A percentile compares a stretch with the other conserved stretches of the same genome.
These are phyloP conservation scores for Paraphaeosphaeria minitans DNA, from an alignment of 2,329 filamentous ascomycete species.

Conservation along the genomic window DNA sequence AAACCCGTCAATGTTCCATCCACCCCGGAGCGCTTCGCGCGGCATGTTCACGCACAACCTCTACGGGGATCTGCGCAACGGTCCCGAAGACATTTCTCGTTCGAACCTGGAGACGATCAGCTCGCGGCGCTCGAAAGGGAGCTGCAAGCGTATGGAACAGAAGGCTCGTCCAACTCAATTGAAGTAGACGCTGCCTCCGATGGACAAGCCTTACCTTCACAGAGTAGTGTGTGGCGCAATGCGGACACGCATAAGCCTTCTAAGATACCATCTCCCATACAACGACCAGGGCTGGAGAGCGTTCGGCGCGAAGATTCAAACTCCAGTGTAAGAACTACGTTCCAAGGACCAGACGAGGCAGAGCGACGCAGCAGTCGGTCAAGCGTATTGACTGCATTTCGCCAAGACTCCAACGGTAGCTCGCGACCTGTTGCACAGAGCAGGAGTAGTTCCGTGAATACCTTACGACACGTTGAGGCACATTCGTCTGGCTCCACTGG, in stretches of 20 bases:
- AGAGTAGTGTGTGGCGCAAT: slow-evolving; percentile 7
- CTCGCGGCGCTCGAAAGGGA: slow-evolving; percentile 25
- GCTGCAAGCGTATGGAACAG: slow-evolving; percentile 11
- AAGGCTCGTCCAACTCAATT: slow-evolving; percentile 12
- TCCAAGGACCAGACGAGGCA: slow-evolving; percentile 23
- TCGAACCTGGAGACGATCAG: slow-evolving; percentile 51
- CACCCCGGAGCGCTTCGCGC: slow-evolving; percentile 11
- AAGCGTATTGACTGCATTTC: slow-evolving; percentile 38
- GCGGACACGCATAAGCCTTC: slow-evolving; percentile 33
- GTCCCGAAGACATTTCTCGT: slow-evolving; percentile 49
- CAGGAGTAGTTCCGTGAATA: slow-evolving; percentile 27
- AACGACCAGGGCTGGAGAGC: slow-evolving; percentile 34
- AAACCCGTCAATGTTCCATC: background rate
- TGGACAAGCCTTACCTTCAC: background rate
- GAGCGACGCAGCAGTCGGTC: slow-evolving; percentile 35
- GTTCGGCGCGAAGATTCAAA: slow-evolving; percentile 46
- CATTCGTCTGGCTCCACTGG: slow-evolving; percentile 20
- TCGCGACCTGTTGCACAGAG: slow-evolving; percentile 19
- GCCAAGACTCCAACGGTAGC: slow-evolving; percentile 21
- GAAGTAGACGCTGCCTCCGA: slow-evolving; percentile 9
- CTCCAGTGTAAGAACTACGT: slow-evolving; percentile 45
- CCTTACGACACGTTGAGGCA: slow-evolving; percentile 16
- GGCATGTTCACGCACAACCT: slow-evolving; percentile 26
- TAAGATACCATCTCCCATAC: slow-evolving; percentile 53
- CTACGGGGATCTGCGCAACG: slow-evolving; percentile 23